Base-by-base conservation (phyloP, 2,329 filamentous ascomycete genomes). In the Aspergillus brasiliensis region DNA sequence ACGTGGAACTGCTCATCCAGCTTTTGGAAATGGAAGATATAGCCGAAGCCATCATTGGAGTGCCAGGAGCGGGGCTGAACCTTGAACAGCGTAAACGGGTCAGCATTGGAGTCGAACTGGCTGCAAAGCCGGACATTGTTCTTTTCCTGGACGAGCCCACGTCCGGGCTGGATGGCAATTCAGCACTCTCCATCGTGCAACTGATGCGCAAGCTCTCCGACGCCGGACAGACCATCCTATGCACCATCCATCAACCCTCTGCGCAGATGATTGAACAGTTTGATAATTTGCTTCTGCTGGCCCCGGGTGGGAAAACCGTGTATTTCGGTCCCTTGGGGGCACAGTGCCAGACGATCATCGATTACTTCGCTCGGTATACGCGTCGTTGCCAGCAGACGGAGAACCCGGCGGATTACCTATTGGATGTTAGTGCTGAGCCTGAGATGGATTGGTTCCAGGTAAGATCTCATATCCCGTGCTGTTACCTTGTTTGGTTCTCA, bases 1-100 rank as follows among this genome's bases (percentile, higher is more conserved):
- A 88, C 64, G 85, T 87, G 2, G 85, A 88, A 61, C 82, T 86
- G 65, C 82, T 88, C 51, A 83, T 88, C 37, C 79, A 80, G 19
- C 74, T 87, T 2, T 74, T 88, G n/a, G 84, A 88, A 61, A 86
- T 88, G 83, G 83, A 86, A 64, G 83, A 85, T 53, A 86, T 87
- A 60, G 85, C 84, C 2, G 84, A 87, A 69, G 85, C 85, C 7
- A 83, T 88, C 51, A 86, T 88, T 64, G 85, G 86, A 23, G 78
- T 80, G 28, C 82, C 84, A 0, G 82, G 84, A 56, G 80, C 77
- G 54, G 85, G 86, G 56, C 77, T 88, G 28, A 83, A 83, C 31
- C 83, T 87, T 5, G 72, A 75, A 64, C 70, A 74, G 56, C 67
- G 72, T 8, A 75, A 75, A 54, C 56, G 66, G 17, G 57, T 70